phyloP scores from a whole-genome alignment of 2,329 filamentous ascomycete genomes.

The Claviceps humidiphila region DNA sequence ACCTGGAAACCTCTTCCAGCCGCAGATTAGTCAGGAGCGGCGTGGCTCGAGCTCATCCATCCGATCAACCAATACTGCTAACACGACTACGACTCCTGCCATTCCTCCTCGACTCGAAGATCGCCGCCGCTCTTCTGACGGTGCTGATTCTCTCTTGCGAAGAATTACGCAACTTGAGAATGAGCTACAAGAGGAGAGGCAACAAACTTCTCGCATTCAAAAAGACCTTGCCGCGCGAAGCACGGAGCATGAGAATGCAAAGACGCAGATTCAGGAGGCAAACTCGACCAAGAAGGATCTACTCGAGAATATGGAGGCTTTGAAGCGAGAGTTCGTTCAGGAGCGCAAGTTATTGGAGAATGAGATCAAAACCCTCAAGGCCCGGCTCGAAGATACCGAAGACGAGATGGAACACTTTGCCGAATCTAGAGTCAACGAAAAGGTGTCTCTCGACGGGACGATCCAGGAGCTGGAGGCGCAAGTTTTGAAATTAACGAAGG shows the following conservation, averaged over 20 bases:
- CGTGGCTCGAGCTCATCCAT: conserved; percentile 37
- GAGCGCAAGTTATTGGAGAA: conserved; percentile 74
- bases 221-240: conserved; percentile 50
- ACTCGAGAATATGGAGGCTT: conserved; percentile 84
- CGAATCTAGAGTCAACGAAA: conserved; percentile 73
- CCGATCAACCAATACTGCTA: conserved; percentile 20
- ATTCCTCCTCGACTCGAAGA: conserved; percentile 22
- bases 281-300: conserved; percentile 90
- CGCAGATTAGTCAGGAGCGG: conserved; percentile 32
- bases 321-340: conserved; percentile 75
- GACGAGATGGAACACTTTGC: conserved; percentile 80
- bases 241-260: conserved; percentile 47
- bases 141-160: conserved; percentile 30
- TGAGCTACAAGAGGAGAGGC: conserved; percentile 62
- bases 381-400: conserved; percentile 75
- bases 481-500: conserved; percentile 48
- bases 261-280: conserved; percentile 65
- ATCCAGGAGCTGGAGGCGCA: conserved; percentile 58
- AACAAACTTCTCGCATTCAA: conserved; percentile 51
- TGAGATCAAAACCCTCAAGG: conserved; percentile 64
- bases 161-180: conserved; percentile 56
- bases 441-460: conserved; percentile 53
- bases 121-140: conserved; percentile 32
- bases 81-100: not conserved
- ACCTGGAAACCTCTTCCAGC: conserved; percentile 42